Conservation (phyloP, 371 early-diverging fungal genomes). For the Mortierella sp. region DNA sequence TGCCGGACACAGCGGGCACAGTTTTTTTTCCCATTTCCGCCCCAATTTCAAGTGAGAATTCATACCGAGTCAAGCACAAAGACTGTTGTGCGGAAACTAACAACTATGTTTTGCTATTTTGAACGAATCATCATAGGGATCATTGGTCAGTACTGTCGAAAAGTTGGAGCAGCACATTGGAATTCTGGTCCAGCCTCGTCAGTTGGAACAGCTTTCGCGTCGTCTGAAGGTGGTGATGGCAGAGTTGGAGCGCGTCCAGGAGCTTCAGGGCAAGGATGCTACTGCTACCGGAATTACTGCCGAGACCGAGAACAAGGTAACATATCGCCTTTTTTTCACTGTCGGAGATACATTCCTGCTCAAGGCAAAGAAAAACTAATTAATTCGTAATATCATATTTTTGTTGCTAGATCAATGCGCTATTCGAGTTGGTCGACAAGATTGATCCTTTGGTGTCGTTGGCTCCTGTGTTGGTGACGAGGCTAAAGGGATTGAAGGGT, state of each 20-base stretch:
- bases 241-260: slow-evolving; percentile 84
- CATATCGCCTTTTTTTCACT: background rate
- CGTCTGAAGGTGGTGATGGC: slow-evolving; percentile 78
- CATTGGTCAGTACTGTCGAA: slow-evolving; percentile 77
- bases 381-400: background rate
- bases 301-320: slow-evolving; percentile 60
- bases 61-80: no score
- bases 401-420: slow-evolving; percentile 68
- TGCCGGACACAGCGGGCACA: no score
- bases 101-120: background rate
- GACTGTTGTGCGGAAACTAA: no score
- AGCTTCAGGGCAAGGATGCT: slow-evolving; percentile 69
- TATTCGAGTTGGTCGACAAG: slow-evolving; percentile 80
- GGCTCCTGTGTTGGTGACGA: slow-evolving; percentile 84
- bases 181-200: slow-evolving; percentile 83
- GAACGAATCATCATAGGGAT: slow-evolving; percentile 37
- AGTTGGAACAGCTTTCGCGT: slow-evolving; percentile 79
- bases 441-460: slow-evolving; percentile 85
- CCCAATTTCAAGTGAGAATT: no score
- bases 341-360: no score
- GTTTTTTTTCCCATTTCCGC: no score
- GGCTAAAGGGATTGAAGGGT: slow-evolving; percentile 83
- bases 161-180: slow-evolving; percentile 85
- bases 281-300: slow-evolving; percentile 54
- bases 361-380: no score